Evolutionary conservation across 2,329 filamentous ascomycete species (phyloP), one percentile per base, ranked within the genome.

Genomic region (Thelonectria blattea): DNA sequence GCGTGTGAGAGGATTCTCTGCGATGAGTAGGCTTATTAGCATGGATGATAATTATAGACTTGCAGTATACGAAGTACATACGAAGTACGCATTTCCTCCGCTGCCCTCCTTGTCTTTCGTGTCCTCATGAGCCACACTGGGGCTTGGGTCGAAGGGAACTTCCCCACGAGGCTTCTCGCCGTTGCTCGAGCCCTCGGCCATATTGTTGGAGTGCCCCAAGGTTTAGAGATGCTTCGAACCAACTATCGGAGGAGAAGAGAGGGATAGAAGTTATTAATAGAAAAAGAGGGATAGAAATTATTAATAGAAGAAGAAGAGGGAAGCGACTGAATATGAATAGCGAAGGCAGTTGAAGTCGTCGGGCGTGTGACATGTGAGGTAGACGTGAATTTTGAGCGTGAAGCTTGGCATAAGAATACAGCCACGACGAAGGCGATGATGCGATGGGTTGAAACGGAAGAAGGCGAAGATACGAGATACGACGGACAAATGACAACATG

Each of bases 1-100:
- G 68, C 74, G 61, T 70, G 72, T 24, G 63, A 63, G 37, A 76
- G 71, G 24, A 76, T 75, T 58, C 73, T 68, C 73, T 75, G 18
- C 9, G 3, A 11, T 15, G 32, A 4, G 20, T 6, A 37, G 14
- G 24, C 8, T n/a, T 52, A 24, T 70, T 30, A 70, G 62, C 42
- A n/a, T 27, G 0, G 10, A 8, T 18, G 15, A 30, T 12, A 24
- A 17, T 20, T 11, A n/a, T 30, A 18, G 34, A 15, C 34, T 7
- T 14, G 1, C 17, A 27, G 32, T 4, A 24, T 24, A 24, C 22
- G 22, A 24, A 14, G 24, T 24, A 17, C 34, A 59, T 42, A 71
- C 68, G 59, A 69, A 68, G 42, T 71, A 70, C 20, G 65, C 66
- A 17, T 42, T 27, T 51, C 55, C 58, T 7, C 51, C 47, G 11